Conservation (phyloP, 768 basidiomycete genomes). For the Pisolithus orientalis region DNA sequence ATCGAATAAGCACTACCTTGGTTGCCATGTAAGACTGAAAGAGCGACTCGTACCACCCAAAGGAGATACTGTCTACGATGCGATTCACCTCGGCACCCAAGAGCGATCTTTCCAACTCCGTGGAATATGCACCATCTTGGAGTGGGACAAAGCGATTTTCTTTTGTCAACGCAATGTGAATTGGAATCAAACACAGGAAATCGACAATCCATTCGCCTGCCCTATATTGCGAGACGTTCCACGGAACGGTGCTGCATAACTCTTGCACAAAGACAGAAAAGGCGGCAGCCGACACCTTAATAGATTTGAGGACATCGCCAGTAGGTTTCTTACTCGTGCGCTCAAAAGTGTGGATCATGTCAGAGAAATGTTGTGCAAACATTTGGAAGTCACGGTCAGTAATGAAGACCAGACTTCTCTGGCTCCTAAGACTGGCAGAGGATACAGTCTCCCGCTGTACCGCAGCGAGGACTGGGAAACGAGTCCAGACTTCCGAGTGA, state of each 20-base stretch:
- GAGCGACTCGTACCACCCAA: slow-evolving; percentile 63
- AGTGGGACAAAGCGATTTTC: slow-evolving; percentile 59
- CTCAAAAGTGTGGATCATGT: slow-evolving; percentile 40
- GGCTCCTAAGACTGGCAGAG: slow-evolving; percentile 21
- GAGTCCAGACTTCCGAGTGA: slow-evolving; percentile 46
- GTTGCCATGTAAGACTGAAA: slow-evolving; percentile 57
- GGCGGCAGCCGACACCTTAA: slow-evolving; percentile 22
- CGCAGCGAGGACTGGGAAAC: slow-evolving; percentile 47
- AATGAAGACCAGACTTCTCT: slow-evolving; percentile 34
- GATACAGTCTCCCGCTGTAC: slow-evolving; percentile 35
- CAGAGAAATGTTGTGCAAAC: slow-evolving; percentile 34
- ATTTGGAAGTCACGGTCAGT: slow-evolving; percentile 25
- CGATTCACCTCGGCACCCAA: slow-evolving; percentile 53
- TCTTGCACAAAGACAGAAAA: slow-evolving; percentile 16
- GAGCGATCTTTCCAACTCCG: slow-evolving; percentile 43
- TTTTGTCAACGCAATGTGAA: slow-evolving; percentile 53
- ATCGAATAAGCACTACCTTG: slow-evolving; percentile 31
- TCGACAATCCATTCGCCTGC: slow-evolving; percentile 57
- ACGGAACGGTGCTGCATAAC: slow-evolving; percentile 3
- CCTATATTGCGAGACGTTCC: slow-evolving; percentile 30
- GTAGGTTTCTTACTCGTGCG: slow-evolving; percentile 42
- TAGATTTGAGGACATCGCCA: slow-evolving; percentile 32
- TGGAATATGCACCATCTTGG: slow-evolving; percentile 49
- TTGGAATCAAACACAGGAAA: slow-evolving; percentile 55
- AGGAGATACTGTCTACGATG: slow-evolving; percentile 50